Percentiles rank a stretch among this genome's conserved stretches.
phyloP scores from a whole-genome alignment of 129 eudicot species.

The Centaurea solstitialis region DNA sequence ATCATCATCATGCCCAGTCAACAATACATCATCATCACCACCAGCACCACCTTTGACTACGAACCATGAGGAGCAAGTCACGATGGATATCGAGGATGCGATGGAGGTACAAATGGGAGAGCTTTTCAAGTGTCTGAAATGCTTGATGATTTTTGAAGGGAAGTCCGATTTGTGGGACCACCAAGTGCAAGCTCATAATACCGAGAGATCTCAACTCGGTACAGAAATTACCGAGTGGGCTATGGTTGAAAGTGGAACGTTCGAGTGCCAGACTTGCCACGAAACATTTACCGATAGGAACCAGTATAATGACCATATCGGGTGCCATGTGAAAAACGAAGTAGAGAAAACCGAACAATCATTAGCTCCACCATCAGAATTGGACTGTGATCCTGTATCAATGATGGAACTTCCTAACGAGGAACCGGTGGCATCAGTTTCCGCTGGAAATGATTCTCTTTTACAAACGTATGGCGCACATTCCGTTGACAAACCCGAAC shows the following conservation, averaged over 20 bases:
- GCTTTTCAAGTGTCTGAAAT: constrained; percentile 41
- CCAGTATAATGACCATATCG: constrained; percentile 48
- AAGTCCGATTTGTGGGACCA: constrained; percentile 46
- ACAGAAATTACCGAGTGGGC: constrained; percentile 45
- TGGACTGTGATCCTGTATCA: constrained; percentile 23
- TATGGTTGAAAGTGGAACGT: constrained; percentile 43
- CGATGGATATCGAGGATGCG: constrained; percentile 19
- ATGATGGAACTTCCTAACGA: background rate
- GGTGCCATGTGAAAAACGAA: constrained; percentile 45
- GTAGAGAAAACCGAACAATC: constrained; percentile 43
- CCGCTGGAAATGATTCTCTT: background rate
- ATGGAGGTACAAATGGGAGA: constrained; percentile 37
- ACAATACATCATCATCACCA: background rate
- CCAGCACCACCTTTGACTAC: constrained; percentile 18
- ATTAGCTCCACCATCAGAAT: constrained; percentile 13
- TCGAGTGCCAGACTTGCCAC: constrained; percentile 55
- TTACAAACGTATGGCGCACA: background rate
- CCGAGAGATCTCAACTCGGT: constrained; percentile 38
- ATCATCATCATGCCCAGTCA: background rate
- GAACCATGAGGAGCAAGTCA: constrained; percentile 38
- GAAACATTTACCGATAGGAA: constrained; percentile 41
- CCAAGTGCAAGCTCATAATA: constrained; percentile 39
- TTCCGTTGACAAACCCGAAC: constrained; percentile 27
- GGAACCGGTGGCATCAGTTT: constrained; percentile 14
- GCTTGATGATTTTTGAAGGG: constrained; percentile 36